These are phyloP conservation scores for Sarcodon aspratus DNA, from an alignment of 768 basidiomycete genomes.

Conservation along the genomic window DNA sequence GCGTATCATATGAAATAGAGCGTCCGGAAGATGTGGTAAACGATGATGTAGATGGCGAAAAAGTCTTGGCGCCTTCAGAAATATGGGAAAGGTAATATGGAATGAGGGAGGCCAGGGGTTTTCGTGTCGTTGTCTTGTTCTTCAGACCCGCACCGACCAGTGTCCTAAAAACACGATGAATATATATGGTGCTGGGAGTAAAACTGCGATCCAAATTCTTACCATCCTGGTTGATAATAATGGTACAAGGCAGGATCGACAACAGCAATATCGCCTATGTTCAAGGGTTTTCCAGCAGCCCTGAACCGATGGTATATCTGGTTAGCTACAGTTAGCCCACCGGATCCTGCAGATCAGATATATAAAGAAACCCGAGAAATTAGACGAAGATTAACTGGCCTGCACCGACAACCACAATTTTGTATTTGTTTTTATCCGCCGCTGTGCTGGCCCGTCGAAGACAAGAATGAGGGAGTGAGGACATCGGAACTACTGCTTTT, in stretches of 20 bases:
- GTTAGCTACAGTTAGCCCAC: slow-evolving; percentile 73
- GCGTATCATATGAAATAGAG: slow-evolving; percentile 65
- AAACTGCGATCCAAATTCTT: too few species aligned
- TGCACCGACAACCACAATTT: slow-evolving; percentile 79
- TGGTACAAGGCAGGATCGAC: slow-evolving; percentile 76
- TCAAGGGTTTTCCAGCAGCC: slow-evolving; percentile 54
- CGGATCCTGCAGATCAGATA: slow-evolving; percentile 45
- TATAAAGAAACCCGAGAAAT: background rate
- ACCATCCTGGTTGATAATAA: slow-evolving; percentile 96
- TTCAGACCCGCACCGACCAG: slow-evolving; percentile 84
- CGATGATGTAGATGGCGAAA: slow-evolving; percentile 66
- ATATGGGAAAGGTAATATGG: slow-evolving; percentile 65
- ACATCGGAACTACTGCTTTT: too few species aligned
- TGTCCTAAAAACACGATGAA: slow-evolving; percentile 42
- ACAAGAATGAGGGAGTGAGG: too few species aligned
- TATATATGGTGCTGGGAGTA: background rate
- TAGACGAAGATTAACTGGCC: slow-evolving; percentile 34
- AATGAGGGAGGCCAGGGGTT: slow-evolving; percentile 58
- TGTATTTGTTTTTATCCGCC: slow-evolving; percentile 46
- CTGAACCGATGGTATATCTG: slow-evolving; percentile 80
- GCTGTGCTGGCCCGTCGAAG: slow-evolving; percentile 14
- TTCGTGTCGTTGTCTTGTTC: slow-evolving; percentile 55
- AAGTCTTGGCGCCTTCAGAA: slow-evolving; percentile 56
- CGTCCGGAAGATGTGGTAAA: slow-evolving; percentile 64
- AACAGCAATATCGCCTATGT: slow-evolving; percentile 72